A percentile compares a stretch with the other conserved stretches of the same genome.
phyloP scores from a whole-genome alignment of 2,329 filamentous ascomycete species.

The Clarireedia hainanense region DNA sequence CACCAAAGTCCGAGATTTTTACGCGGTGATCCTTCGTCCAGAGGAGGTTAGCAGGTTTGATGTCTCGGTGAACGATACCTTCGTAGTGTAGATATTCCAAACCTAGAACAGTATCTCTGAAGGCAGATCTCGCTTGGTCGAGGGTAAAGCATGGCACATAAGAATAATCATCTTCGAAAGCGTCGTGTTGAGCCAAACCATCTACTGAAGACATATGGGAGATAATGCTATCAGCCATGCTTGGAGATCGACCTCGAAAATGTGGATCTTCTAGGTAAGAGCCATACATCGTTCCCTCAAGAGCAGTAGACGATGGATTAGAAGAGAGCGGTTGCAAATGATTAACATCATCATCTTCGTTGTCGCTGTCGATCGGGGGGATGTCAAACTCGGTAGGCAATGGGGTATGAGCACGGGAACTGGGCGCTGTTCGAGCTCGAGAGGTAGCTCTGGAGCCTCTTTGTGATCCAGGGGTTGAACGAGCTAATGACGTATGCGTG shows the following conservation, averaged over 20 bases:
- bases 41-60: conserved; percentile 84
- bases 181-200: conserved; percentile 50
- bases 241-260: conserved; percentile 63
- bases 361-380: conserved; percentile 34
- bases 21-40: conserved; percentile 79
- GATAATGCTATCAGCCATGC: conserved; percentile 70
- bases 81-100: conserved; percentile 89
- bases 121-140: conserved; percentile 71
- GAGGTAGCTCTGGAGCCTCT: conserved; percentile 11
- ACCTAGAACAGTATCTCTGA: conserved; percentile 87
- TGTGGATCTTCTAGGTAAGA: conserved; percentile 53
- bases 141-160: conserved; percentile 93
- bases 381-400: conserved; percentile 30
- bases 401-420: conserved; percentile 29
- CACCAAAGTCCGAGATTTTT: conserved; percentile 98
- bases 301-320: conserved; percentile 38
- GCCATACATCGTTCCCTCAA: conserved; percentile 74
- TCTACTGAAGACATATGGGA: conserved; percentile 62
- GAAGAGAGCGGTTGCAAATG: conserved; percentile 45
- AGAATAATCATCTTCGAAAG: conserved; percentile 77
- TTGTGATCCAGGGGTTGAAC: conserved; percentile 24
- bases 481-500: conserved; percentile 13
- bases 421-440: conserved; percentile 21
- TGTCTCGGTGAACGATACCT: conserved; percentile 76
- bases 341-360: conserved; percentile 47